phyloP scores from a whole-genome alignment of 306 rosid species.

The Vigna nakashimae region DNA sequence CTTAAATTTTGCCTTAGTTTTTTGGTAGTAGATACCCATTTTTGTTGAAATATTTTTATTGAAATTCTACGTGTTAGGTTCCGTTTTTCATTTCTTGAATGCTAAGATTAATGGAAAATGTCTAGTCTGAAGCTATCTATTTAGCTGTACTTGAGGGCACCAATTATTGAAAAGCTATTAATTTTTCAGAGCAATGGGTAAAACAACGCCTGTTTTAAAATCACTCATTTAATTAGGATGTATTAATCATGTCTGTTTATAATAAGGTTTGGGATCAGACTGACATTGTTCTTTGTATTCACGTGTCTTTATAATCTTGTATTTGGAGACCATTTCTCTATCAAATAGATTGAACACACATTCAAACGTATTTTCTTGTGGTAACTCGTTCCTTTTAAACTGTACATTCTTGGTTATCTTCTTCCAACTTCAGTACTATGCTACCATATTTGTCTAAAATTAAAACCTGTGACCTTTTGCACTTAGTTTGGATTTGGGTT shows the following conservation, averaged over 20 bases:
- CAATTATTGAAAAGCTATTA: not conserved
- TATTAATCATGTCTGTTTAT: not conserved
- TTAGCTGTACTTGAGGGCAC: not conserved
- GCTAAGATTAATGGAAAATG: constrained; percentile 16
- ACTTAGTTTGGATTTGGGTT: constrained; percentile 6
- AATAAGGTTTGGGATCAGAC: too few relatives aligned
- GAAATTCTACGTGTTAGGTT: not conserved
- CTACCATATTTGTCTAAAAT: not conserved
- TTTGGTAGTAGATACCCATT: not conserved
- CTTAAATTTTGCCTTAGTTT: not conserved
- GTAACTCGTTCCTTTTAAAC: not conserved
- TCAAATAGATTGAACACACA: not conserved
- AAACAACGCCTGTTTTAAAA: not conserved
- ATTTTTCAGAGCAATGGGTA: not conserved
- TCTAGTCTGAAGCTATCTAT: not conserved
- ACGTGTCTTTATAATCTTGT: not conserved
- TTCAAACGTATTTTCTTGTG: not conserved
- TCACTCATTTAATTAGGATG: not conserved
- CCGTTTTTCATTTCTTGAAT: constrained; percentile 7
- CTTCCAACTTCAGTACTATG: constrained; percentile 19
- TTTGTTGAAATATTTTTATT: not conserved
- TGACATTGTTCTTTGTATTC: not conserved
- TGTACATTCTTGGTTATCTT: not conserved
- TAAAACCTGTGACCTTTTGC: constrained; percentile 1
- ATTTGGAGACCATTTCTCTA: not conserved